phyloP scores from a whole-genome alignment of 257 asterid species.

The Perilla frutescens region DNA sequence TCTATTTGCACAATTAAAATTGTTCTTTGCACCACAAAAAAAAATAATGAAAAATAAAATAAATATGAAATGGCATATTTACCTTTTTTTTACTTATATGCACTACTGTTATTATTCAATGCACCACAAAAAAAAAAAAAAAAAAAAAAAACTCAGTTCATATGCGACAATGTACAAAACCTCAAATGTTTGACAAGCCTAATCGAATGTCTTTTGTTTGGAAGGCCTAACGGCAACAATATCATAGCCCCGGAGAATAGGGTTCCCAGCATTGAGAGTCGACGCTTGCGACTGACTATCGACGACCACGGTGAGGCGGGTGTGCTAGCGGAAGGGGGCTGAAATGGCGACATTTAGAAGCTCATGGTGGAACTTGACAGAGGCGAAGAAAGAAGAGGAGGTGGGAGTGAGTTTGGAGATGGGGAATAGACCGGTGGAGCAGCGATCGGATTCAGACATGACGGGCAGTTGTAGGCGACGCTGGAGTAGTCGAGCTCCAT shows the following conservation, averaged over 20 bases:
- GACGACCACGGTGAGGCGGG: slow-evolving; percentile 73
- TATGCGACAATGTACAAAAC: slow-evolving; percentile 43
- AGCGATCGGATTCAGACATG: slow-evolving; percentile 84
- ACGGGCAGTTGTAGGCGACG: slow-evolving; percentile 85
- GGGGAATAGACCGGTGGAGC: slow-evolving; percentile 68
- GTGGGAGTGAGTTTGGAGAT: slow-evolving; percentile 59
- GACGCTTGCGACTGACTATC: slow-evolving; percentile 66
- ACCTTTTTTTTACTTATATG: too few species aligned
- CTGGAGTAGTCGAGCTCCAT: slow-evolving; percentile 89
- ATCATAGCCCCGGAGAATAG: slow-evolving; percentile 71
- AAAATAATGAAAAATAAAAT: too few species aligned
- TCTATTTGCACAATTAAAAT: too few species aligned
- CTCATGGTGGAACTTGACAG: slow-evolving; percentile 70
- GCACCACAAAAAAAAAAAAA: too few species aligned
- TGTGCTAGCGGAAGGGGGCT: slow-evolving; percentile 79
- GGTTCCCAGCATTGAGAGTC: slow-evolving; percentile 74
- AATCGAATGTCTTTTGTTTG: slow-evolving; percentile 73
- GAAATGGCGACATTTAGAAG: slow-evolving; percentile 66
- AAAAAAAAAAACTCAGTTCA: neutral
- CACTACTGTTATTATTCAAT: too few species aligned
- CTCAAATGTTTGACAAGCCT: slow-evolving; percentile 81
- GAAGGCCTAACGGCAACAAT: slow-evolving; percentile 77
- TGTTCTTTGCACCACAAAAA: too few species aligned
- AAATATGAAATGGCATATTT: too few species aligned
- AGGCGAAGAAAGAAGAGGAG: slow-evolving; percentile 52